Conservation (phyloP, 495 filamentous ascomycete genomes). For the Penicillium tannophilum region DNA sequence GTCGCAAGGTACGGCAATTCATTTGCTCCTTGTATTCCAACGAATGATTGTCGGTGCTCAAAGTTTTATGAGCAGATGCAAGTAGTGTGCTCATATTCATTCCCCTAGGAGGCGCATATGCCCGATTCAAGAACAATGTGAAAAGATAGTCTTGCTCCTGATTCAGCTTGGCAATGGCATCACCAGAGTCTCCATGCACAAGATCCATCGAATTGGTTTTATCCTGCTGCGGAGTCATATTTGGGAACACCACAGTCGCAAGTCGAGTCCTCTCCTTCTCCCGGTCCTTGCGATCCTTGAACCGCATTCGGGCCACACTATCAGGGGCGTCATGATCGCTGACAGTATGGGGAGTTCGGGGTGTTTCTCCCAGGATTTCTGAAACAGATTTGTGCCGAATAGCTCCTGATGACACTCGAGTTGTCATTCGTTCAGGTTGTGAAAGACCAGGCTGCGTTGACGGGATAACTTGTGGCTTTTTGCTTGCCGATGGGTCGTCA, state of each 20-base stretch:
- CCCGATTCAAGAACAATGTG: constrained; percentile 73
- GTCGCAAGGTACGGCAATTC: constrained; percentile 76
- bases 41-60: constrained; percentile 75
- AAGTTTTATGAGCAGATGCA: constrained; percentile 74
- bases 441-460: constrained; percentile 30
- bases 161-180: constrained; percentile 50
- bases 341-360: constrained; percentile 38
- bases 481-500: constrained; percentile 13
- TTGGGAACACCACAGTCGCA: constrained; percentile 81
- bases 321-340: constrained; percentile 43
- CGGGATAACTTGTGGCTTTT: constrained; percentile 21
- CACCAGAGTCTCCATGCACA: constrained; percentile 44
- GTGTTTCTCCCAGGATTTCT: constrained; percentile 68
- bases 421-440: constrained; percentile 60
- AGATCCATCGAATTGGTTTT: constrained; percentile 40
- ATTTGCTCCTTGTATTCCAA: constrained; percentile 79
- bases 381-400: constrained; percentile 73
- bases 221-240: constrained; percentile 44
- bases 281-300: constrained; percentile 58
- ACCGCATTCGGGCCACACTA: constrained; percentile 51
- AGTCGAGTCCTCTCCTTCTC: constrained; percentile 65
- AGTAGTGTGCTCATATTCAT: constrained; percentile 69
- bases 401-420: constrained; percentile 64
- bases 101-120: constrained; percentile 58
- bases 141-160: constrained; percentile 77